Evolutionary conservation across 2,329 filamentous ascomycete species (phyloP), one percentile per base, ranked within the genome.

Genomic region (Claviceps citrina): DNA sequence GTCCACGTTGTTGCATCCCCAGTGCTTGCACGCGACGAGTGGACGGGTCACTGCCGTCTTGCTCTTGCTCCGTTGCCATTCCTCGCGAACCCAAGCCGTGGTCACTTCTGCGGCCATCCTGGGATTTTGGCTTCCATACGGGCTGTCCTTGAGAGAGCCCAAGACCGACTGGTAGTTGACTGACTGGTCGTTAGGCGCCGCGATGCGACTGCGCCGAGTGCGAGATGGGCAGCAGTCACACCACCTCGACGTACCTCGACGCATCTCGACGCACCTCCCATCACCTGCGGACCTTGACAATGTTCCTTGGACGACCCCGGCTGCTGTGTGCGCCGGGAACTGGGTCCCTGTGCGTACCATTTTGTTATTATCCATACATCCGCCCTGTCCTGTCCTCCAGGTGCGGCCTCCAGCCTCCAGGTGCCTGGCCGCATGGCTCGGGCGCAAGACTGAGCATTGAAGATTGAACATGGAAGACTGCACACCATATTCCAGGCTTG

Each of bases 191-290:
- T 39, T 43, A 28, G 41, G 34, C 38, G 38, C 41, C 28, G 26
- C 31, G 33, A 38, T 40, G 38, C 37, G 38, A 40, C 38, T 36
- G 22, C 28, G 20, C 20, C 24, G 31, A n/a, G n/a, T n/a, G n/a
- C n/a, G 38, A 16, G 10, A 35, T 40, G 32, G 37, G 32, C 26
- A 40, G 27, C 33, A 24, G 41, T 43, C 38, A 40, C 33, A 38
- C 38, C 41, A 40, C 41, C 24, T 24, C 8, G 36, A 34, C 24
- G 26, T 10, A 38, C 12, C 7, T 30, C 26, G 26, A 30, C 26
- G 6, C 13, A 24, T 18, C 22, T 9, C 15, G n/a, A 28, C 26
- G 8, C 13, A 18, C 2, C 12, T 18, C 15, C 6, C 15, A 32
- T 32, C 31, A 19, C 31, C 16, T 32, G 37, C 30, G 18, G 19